Percentiles rank a stretch among this genome's conserved stretches.
These are phyloP conservation scores for Colletotrichum sp. DNA, from an alignment of 2,329 filamentous ascomycete species.

Conservation along the genomic window DNA sequence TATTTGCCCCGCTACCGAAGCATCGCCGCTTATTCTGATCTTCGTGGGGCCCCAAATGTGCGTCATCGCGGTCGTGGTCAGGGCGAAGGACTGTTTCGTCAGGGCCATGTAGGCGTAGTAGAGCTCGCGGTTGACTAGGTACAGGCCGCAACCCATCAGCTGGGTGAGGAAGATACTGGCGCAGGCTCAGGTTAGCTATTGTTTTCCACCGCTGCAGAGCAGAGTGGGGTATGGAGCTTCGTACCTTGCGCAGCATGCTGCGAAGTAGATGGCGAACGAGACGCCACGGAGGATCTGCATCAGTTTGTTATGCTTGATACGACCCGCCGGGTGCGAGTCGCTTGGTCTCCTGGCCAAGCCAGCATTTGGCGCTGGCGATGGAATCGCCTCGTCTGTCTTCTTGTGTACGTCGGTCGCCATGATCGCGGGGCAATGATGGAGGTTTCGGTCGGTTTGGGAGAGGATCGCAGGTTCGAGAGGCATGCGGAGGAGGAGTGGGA, in stretches of 20 bases:
- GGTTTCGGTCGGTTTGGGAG: neutral
- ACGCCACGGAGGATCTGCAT: conserved; percentile 57
- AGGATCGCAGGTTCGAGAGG: neutral
- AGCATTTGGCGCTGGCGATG: conserved; percentile 21
- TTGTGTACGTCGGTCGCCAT: conserved; percentile 40
- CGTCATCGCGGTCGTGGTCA: conserved; percentile 79
- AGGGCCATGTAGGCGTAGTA: conserved; percentile 88
- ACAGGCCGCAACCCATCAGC: conserved; percentile 76
- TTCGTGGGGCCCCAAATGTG: conserved; percentile 87
- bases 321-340: conserved; percentile 57
- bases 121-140: conserved; percentile 74
- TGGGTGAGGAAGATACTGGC: conserved; percentile 72
- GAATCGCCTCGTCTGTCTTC: conserved; percentile 21
- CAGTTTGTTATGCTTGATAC: conserved; percentile 52
- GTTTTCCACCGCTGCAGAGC: neutral
- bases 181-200: neutral
- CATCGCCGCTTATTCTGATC: conserved; percentile 83
- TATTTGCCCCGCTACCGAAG: conserved; percentile 77
- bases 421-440: conserved; percentile 23
- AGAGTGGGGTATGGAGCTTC: conserved; percentile 21
- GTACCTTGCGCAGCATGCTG: conserved; percentile 52
- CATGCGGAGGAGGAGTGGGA: neutral
- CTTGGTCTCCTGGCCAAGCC: conserved; percentile 16
- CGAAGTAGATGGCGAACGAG: conserved; percentile 58
- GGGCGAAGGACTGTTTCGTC: conserved; percentile 83